phyloP scores from a whole-genome alignment of 2,329 filamentous ascomycete genomes.

The Ceratocystis destructans region DNA sequence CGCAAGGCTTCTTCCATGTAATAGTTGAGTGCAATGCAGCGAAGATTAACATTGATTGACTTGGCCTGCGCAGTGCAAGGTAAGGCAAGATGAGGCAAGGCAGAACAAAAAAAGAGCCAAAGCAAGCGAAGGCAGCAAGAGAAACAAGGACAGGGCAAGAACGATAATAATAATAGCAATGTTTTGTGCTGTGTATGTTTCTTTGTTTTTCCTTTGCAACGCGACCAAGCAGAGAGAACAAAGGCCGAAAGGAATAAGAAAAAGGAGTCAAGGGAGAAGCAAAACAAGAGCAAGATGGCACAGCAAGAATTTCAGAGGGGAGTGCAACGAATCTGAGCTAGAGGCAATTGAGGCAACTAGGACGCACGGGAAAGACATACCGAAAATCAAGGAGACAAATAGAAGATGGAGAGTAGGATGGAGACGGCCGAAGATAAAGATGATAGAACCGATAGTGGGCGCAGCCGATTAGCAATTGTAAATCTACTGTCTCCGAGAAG shows the following conservation, averaged over 20 bases:
- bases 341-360: background rate
- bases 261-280: slow-evolving; percentile 7
- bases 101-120: slow-evolving; percentile 2
- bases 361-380: background rate
- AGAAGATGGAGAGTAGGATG: background rate
- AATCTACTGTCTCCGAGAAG: background rate
- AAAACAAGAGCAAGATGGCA: background rate
- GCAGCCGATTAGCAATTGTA: background rate
- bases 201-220: background rate
- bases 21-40: slow-evolving; percentile 14
- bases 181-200: background rate
- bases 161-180: background rate
- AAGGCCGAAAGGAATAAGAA: background rate
- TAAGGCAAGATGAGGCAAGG: background rate
- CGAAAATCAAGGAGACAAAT: background rate
- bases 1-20: slow-evolving; percentile 13
- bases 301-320: slow-evolving; percentile 5
- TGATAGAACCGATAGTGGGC: too few species aligned
- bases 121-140: background rate
- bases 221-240: background rate
- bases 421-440: background rate
- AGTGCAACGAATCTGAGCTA: background rate
- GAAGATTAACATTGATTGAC: background rate
- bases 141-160: background rate
- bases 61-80: background rate